A percentile compares a stretch with the other conserved stretches of the same genome.
phyloP scores from a whole-genome alignment of 352 stramenopile species.

The Globisporangium radiosum region DNA sequence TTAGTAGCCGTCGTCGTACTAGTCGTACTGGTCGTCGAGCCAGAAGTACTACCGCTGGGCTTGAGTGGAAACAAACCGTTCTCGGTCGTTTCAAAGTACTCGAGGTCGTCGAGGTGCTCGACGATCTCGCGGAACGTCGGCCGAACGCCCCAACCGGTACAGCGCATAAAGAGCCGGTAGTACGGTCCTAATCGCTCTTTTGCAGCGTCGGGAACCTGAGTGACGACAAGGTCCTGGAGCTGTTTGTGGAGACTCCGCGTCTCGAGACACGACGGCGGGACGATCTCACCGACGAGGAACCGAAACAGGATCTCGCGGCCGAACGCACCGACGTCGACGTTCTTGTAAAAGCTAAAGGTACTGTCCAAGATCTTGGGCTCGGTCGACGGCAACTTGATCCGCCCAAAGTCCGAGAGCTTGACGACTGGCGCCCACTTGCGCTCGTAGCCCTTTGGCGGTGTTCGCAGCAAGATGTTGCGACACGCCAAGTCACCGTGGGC shows the following conservation, averaged over 20 bases:
- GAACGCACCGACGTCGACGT: slow-evolving; percentile 74
- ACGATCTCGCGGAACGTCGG: slow-evolving; percentile 76
- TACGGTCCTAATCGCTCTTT: slow-evolving; percentile 58
- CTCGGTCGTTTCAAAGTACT: slow-evolving; percentile 73
- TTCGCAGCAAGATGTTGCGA: slow-evolving; percentile 80
- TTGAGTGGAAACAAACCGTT: slow-evolving; percentile 77
- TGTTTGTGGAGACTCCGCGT: slow-evolving; percentile 70
- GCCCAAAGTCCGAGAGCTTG: slow-evolving; percentile 81
- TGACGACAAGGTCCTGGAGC: slow-evolving; percentile 70
- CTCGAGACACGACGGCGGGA: slow-evolving; percentile 62
- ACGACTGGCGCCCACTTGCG: slow-evolving; percentile 74
- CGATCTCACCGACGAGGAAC: slow-evolving; percentile 72
- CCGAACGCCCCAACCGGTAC: slow-evolving; percentile 69
- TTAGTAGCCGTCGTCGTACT: background rate
- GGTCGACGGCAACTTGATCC: slow-evolving; percentile 56
- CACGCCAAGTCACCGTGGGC: slow-evolving; percentile 79
- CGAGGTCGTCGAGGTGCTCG: slow-evolving; percentile 68
- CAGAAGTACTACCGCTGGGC: slow-evolving; percentile 18
- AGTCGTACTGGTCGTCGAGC: background rate
- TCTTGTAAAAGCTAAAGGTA: slow-evolving; percentile 81
- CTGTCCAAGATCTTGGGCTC: slow-evolving; percentile 69
- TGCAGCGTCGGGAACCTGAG: slow-evolving; percentile 42
- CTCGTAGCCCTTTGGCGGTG: slow-evolving; percentile 74
- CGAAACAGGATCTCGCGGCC: slow-evolving; percentile 75
- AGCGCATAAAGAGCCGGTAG: slow-evolving; percentile 66